phyloP scores from a whole-genome alignment of 108 stramenopile species.

The Nitzschia sp. region DNA sequence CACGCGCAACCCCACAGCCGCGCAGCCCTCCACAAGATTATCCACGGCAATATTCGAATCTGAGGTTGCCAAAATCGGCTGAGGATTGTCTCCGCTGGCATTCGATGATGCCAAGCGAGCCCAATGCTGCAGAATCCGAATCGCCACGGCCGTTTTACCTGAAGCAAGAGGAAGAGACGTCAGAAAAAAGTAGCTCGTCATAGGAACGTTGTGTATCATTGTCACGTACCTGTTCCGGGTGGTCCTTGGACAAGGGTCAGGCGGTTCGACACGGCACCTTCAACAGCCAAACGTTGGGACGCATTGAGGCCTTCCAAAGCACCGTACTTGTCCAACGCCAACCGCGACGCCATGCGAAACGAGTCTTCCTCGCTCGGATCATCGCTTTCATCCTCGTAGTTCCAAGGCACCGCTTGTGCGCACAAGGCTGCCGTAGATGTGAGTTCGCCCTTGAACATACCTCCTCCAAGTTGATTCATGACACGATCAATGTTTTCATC shows the following conservation, averaged over 20 bases:
- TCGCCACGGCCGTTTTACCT: conserved; percentile 90
- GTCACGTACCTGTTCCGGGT: conserved; percentile 61
- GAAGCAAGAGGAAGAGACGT: conserved; percentile 3
- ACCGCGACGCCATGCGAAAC: conserved; percentile 59
- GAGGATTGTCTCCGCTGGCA: conserved; percentile 51
- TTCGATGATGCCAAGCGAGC: conserved; percentile 65
- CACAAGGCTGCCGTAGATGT: conserved; percentile 89
- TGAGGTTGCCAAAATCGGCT: conserved; percentile 85
- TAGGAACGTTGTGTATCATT: background rate
- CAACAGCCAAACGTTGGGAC: conserved; percentile 85
- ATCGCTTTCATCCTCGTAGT: conserved; percentile 60
- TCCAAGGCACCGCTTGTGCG: conserved; percentile 83
- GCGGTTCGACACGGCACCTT: conserved; percentile 87
- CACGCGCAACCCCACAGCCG: conserved; percentile 83
- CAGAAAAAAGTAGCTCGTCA: background rate
- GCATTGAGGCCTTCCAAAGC: conserved; percentile 85
- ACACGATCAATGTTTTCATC: conserved; percentile 89
- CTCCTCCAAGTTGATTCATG: conserved; percentile 47
- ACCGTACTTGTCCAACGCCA: conserved; percentile 84
- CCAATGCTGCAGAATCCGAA: conserved; percentile 90
- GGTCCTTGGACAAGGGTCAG: conserved; percentile 90
- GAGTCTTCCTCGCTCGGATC: conserved; percentile 53
- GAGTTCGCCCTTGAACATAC: conserved; percentile 42
- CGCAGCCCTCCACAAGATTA: conserved; percentile 95
- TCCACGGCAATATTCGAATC: conserved; percentile 99